These are phyloP conservation scores for Dactylis glomerata DNA, from an alignment of 176 grass and related monocot genomes.

Conservation along the genomic window DNA sequence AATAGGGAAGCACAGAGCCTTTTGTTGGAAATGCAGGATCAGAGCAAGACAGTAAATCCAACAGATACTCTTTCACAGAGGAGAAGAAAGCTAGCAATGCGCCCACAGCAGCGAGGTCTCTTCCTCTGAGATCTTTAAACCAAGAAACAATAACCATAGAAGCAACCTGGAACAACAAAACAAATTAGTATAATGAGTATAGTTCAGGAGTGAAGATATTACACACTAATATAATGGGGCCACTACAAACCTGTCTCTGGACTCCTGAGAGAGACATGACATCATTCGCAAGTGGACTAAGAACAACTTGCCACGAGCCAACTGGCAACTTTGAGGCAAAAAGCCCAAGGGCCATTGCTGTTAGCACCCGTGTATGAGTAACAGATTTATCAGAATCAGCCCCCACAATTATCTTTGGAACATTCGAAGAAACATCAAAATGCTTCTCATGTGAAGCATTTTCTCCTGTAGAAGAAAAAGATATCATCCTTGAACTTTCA, in stretches of 20 bases:
- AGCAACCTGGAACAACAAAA: conserved; percentile 46
- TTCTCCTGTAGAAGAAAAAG: conserved; percentile 65
- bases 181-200: neutral
- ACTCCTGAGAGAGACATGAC: conserved; percentile 85
- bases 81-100: conserved; percentile 58
- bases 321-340: conserved; percentile 85
- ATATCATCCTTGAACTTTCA: conserved; percentile 49
- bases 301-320: conserved; percentile 70
- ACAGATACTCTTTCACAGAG: conserved; percentile 70
- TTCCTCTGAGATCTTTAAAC: conserved; percentile 82
- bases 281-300: conserved; percentile 59
- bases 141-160: conserved; percentile 94
- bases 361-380: conserved; percentile 81
- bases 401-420: conserved; percentile 75
- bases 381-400: conserved; percentile 95
- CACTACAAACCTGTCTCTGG: conserved; percentile 78
- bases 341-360: conserved; percentile 81
- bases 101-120: conserved; percentile 39
- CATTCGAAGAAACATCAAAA: conserved; percentile 48
- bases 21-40: conserved; percentile 95
- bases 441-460: conserved; percentile 47
- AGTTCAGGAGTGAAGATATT: conserved; percentile 5
- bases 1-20: conserved; percentile 69
- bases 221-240: neutral
- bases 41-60: conserved; percentile 82